Evolutionary conservation across 306 rosid species (phyloP), one percentile per base, ranked within the genome.

Genomic region (Vigna nakashimae): DNA sequence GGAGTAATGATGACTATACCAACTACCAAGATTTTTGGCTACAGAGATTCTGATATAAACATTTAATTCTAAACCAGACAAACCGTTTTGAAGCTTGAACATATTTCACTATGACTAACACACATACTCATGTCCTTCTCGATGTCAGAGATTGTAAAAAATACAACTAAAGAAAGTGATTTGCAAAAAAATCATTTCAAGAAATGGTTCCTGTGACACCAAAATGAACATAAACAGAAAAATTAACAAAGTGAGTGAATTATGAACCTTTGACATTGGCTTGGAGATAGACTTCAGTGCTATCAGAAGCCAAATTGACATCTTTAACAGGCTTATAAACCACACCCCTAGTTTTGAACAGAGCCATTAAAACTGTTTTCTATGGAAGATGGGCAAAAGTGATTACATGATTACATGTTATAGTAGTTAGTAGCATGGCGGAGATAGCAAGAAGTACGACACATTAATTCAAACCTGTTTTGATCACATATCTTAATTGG

Each of bases 251-350:
- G 74, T 1, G 7, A 69, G 14, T 28, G 40, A 14, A 49, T 51
- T 24, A 78, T 55, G 79, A 65, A 90, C 98, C 98, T 90, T 90
- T 92, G 69, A 92, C 97, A 76, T 92, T 69, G 69, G 96, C 93
- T 68, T 69, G 92, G 36, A 86, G 88, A 85, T 94, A 94, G 84
- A 79, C 55, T 77, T 94, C 89, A 77, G 78, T 80, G 65, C 97
- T 92, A 2, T 79, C 69, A 69, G 94, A 46, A 51, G 87, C 81
- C 52, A 94, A 82, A 69, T 92, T 90, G 8, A 92, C 86, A 36
- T 87, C 87, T 2, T 73, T 74, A 20, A 82, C 91, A 6, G 93
- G 89, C 81, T 77, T 82, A 83, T 88, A 94, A 55, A 87, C 87
- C 34, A 90, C 85, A 0, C 72, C 38, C 11, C 79, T 69, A 18